Evolutionary conservation across 164 flowering plant genomes (phyloP), one percentile per base, ranked within the genome.

Genomic region (Brasenia schreberi): DNA sequence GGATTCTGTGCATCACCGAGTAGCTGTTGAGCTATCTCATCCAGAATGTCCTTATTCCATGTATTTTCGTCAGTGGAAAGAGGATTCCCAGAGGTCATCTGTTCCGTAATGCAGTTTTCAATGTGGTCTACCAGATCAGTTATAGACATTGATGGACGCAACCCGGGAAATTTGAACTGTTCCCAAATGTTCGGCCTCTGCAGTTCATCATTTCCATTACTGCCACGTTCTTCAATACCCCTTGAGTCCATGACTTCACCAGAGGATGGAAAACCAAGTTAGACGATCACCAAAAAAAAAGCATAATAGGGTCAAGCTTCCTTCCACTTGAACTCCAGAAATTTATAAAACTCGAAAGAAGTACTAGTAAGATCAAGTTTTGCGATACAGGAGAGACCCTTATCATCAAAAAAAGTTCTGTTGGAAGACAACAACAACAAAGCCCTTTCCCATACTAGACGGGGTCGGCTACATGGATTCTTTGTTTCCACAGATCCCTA

Each of bases 131-230:
- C 78, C 59, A 89, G 80, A 75, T 89, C 96, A 70, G 74, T 84
- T 88, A 86, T 79, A 9, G 94, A 89, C 84, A 89, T 87, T 33
- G 95, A 83, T 16, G 80, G 77, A n/a, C 65, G 85, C 6, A 91
- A 58, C 10, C 90, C 92, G 27, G 87, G 85, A 43, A 79, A 78
- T 69, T 83, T 83, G 44, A 81, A 63, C 74, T 83, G 86, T 56
- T 82, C 85, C 81, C 80, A 78, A 19, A 75, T 76, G 44, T 70
- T 77, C 1, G 70, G n/a, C 17, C 65, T 74, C 66, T 66, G 74
- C 9, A 69, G 62, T 33, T 72, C 72, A 63, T 69, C 76, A 27
- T 69, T 63, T 65, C 77, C 78, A 65, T 70, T 61, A 61, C 49
- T 68, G 64, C 76, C 76, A 65, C 19, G 77, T 42, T 78, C 89